Evolutionary conservation across 352 stramenopile genomes (phyloP), one percentile per base, ranked within the genome.

Genomic region (Thalassiosira mediterranea): DNA sequence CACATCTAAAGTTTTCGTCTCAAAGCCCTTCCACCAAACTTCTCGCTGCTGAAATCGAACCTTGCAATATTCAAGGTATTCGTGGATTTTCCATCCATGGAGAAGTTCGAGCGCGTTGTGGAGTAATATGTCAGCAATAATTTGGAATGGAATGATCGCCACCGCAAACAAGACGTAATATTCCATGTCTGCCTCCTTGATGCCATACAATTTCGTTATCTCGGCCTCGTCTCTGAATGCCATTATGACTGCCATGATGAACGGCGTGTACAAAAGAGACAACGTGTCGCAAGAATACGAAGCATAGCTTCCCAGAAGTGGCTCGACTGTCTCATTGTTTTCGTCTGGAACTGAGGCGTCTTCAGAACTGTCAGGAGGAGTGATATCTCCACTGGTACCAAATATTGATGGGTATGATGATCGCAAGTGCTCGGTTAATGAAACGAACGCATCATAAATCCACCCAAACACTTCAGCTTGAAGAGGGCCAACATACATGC

Each of bases 21-120:
- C 96, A 54, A 98, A 86, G 5, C 96, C 96, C 79, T 98, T 98
- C 96, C 96, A 99, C 26, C 94, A 94, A 57, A 95, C 91, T 73
- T 98, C 96, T 15, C 96, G 93, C 81, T 98, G 96, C 7, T 97
- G 76, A 79, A 98, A 98, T 13, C 95, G 90, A 64, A 98, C 98
- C 3, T 93, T 91, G 19, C 94, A 97, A 73, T 98, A 99, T 13
- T 98, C 92, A 4, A 98, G 88, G 56, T 99, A 98, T 67, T 98
- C 96, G 63, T 98, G 97, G 3, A 98, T 95, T 77, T 98, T 98
- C 96, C 96, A 98, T 34, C 96, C 96, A 67, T 98, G 94, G 72
- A 98, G 98, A 17, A 98, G 91, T 84, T 98, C 96, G n/a, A 98
- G 88, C 2, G 95, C 88, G 71, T 97, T 95, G 28, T 98, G 92